phyloP scores from a whole-genome alignment of 768 basidiomycete species.

The Phylloporus sp. region DNA sequence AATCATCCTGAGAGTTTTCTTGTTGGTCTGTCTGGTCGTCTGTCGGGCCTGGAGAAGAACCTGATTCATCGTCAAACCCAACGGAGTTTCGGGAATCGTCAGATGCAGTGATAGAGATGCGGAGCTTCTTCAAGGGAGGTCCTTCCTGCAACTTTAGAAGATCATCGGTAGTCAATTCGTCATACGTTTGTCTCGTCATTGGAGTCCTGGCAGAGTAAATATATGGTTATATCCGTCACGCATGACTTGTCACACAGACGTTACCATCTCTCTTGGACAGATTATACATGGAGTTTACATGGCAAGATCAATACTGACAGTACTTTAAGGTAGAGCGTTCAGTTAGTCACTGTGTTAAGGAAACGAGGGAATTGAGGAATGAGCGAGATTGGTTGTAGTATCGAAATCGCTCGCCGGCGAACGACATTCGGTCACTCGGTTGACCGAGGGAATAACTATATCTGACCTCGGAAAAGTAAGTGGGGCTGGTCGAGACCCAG shows the following conservation, averaged over 20 bases:
- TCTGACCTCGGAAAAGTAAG: neutral
- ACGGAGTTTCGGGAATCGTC: neutral
- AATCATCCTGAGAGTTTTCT: conserved; percentile 13
- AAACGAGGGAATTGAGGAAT: neutral
- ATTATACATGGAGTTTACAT: too few relatives aligned
- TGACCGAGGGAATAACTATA: neutral
- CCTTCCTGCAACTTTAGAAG: conserved; percentile 44
- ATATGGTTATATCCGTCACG: too few relatives aligned
- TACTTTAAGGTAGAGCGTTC: neutral
- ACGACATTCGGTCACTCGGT: neutral
- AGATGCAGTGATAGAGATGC: conserved; percentile 3
- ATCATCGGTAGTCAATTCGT: conserved; percentile 40
- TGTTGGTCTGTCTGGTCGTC: conserved; percentile 19
- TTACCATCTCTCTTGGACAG: neutral
- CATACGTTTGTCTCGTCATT: conserved; percentile 18
- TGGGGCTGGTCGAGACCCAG: neutral
- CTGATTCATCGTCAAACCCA: neutral
- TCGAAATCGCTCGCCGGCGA: neutral
- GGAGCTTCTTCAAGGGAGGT: conserved; percentile 34
- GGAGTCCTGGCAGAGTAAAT: too few relatives aligned
- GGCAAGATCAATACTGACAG: neutral
- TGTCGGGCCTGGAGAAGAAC: conserved; percentile 5
- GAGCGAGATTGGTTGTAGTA: neutral
- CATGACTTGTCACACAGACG: neutral
- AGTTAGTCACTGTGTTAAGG: neutral